phyloP scores from a whole-genome alignment of 2,329 filamentous ascomycete species.

The Ceratocystiopsis brevicomis region DNA sequence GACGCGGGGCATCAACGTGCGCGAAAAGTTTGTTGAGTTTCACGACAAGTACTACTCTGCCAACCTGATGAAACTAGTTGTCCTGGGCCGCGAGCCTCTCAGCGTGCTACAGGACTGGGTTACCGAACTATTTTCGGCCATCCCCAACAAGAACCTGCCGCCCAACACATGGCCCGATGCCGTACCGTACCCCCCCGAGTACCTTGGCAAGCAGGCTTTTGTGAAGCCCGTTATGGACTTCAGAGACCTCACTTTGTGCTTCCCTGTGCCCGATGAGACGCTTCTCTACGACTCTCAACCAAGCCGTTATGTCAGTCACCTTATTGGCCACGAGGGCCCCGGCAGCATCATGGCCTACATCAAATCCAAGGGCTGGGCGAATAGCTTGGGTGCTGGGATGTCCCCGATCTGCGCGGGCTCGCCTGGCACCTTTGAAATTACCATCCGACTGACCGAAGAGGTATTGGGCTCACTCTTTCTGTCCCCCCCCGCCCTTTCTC shows the following conservation, averaged over 20 bases:
- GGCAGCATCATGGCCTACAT: constrained; percentile 81
- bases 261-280: constrained; percentile 75
- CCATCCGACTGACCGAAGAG: constrained; percentile 66
- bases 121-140: constrained; percentile 59
- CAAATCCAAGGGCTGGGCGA: constrained; percentile 81
- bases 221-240: constrained; percentile 85
- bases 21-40: constrained; percentile 84
- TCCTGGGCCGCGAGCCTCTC: constrained; percentile 63
- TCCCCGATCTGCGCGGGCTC: constrained; percentile 59
- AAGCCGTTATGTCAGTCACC: constrained; percentile 67
- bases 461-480: constrained; percentile 20
- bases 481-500: background rate
- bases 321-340: constrained; percentile 83
- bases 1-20: constrained; percentile 60
- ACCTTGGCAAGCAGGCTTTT: constrained; percentile 52
- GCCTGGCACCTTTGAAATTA: constrained; percentile 60
- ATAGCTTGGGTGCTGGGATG: constrained; percentile 59
- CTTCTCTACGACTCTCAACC: constrained; percentile 62
- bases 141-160: constrained; percentile 64
- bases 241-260: constrained; percentile 59
- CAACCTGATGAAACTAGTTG: constrained; percentile 82
- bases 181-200: constrained; percentile 27
- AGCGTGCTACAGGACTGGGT: constrained; percentile 75
- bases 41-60: constrained; percentile 80
- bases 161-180: constrained; percentile 35